Evolutionary conservation across 495 filamentous ascomycete species (phyloP), one percentile per base, ranked within the genome.

Genomic region (Talaromyces thailandensis): DNA sequence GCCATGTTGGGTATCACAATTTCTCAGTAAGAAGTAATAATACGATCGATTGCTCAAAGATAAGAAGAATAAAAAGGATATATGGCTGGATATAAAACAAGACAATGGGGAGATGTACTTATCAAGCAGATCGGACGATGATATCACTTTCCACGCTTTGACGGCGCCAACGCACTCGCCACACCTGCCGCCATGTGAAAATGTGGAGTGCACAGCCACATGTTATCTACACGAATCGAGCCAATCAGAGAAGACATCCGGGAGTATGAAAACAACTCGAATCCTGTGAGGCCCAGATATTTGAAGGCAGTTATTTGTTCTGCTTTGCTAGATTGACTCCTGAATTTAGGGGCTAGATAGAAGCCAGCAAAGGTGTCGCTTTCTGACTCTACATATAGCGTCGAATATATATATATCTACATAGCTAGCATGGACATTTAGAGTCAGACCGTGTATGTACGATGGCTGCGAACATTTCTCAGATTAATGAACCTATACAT

Each of bases 1-100:
- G 71, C 70, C 28, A 60, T 68, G 2, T 24, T 2, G 18, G 48
- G 48, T 16, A 52, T 14, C 18, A 16, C 28, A 28, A 0, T 5
- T 14, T 55, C 12, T 8, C 31, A 35, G 11, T 9, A 31, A 31
- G 29, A 58, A 31, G n/a, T 25, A 6, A n/a, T 32, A 29, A 12
- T 58, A n/a, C 8, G 7, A 40, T 23, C 37, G 14, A 58, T 32
- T 0, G 56, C 21, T 26, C 12, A 35, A 43, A 3, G 1, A 18
- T 43, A 21, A 21, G 0, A 8, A n/a, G n/a, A 21, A 48, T 48
- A n/a, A 26, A 43, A 58, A 24, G 14, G 12, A 14, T 23, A 57
- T 28, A 31, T 29, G 23, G 55, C 7, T n/a, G n/a, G n/a, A n/a
- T n/a, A n/a, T n/a, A n/a, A n/a, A n/a, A n/a, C n/a, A n/a, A n/a